A percentile compares a stretch with the other conserved stretches of the same genome.
Conservation (phyloP, 225 moss, liverwort and hornwort genomes). For the Straminergon stramineum region DNA sequence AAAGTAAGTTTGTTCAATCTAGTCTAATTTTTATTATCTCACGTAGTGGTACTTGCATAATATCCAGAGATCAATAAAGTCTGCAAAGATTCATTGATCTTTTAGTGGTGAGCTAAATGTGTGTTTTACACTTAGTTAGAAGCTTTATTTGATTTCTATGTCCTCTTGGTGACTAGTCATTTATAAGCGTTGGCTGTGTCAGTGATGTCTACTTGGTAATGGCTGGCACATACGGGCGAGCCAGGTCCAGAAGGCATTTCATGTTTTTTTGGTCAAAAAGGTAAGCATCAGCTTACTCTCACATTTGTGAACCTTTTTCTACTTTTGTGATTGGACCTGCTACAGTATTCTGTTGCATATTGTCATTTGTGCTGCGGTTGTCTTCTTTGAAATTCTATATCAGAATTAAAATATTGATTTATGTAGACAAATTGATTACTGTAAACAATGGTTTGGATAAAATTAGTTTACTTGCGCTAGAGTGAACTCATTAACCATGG, state of each 20-base stretch:
- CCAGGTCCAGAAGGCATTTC: too few species aligned
- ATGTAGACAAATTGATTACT: neutral
- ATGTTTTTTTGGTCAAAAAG: too few species aligned
- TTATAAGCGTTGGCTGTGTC: conserved; percentile 45
- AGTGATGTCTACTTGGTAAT: conserved; percentile 78
- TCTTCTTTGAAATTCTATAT: neutral
- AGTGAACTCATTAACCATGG: neutral
- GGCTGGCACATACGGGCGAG: conserved; percentile 67
- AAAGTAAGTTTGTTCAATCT: conserved; percentile 15
- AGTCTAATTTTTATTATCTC: neutral
- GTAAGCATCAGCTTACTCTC: neutral
- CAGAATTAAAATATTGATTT: too few species aligned
- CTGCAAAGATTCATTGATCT: neutral
- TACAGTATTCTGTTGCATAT: neutral
- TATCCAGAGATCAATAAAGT: neutral
- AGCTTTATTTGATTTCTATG: neutral
- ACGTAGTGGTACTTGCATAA: neutral
- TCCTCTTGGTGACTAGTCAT: conserved; percentile 38
- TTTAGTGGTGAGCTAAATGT: neutral
- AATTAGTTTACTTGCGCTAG: neutral
- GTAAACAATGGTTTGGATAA: neutral
- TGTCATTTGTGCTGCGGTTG: neutral
- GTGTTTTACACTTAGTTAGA: neutral
- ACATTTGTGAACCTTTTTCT: neutral
- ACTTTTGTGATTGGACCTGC: neutral